These are phyloP conservation scores for Quercus cerris DNA, from an alignment of 306 rosid species.

Conservation along the genomic window DNA sequence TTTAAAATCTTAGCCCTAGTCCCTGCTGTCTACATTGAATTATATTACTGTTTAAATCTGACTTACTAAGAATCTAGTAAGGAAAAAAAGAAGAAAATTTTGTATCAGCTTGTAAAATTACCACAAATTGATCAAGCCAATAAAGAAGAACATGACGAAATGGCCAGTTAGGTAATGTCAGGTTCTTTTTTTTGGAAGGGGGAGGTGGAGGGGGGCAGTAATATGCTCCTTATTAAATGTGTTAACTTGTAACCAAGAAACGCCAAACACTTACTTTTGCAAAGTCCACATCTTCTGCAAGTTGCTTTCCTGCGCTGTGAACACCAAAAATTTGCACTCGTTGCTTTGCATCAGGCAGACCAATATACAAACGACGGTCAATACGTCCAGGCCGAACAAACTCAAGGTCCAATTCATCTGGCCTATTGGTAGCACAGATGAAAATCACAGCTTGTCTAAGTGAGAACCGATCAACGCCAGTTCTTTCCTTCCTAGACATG, in stretches of 20 bases:
- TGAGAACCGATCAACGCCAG: slow-evolving; percentile 80
- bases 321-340: slow-evolving; percentile 81
- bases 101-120: neutral
- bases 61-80: neutral
- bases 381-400: slow-evolving; percentile 89
- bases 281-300: slow-evolving; percentile 81
- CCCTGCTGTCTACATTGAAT: neutral
- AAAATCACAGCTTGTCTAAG: slow-evolving; percentile 97
- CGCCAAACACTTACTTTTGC: slow-evolving; percentile 50
- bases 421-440: slow-evolving; percentile 94
- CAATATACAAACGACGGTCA: slow-evolving; percentile 94
- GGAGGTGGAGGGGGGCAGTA: neutral
- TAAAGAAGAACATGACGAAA: neutral
- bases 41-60: neutral
- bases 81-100: neutral
- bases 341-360: slow-evolving; percentile 91
- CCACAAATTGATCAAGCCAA: neutral
- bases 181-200: too few species aligned
- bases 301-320: slow-evolving; percentile 76
- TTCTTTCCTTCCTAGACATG: slow-evolving; percentile 75
- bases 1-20: neutral
- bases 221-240: neutral
- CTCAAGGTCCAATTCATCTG: slow-evolving; percentile 89
- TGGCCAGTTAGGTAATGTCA: neutral
- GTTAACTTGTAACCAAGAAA: slow-evolving; percentile 1